Evolutionary conservation across 257 asterid genomes (phyloP).

Genomic region (Ballota nigra): DNA sequence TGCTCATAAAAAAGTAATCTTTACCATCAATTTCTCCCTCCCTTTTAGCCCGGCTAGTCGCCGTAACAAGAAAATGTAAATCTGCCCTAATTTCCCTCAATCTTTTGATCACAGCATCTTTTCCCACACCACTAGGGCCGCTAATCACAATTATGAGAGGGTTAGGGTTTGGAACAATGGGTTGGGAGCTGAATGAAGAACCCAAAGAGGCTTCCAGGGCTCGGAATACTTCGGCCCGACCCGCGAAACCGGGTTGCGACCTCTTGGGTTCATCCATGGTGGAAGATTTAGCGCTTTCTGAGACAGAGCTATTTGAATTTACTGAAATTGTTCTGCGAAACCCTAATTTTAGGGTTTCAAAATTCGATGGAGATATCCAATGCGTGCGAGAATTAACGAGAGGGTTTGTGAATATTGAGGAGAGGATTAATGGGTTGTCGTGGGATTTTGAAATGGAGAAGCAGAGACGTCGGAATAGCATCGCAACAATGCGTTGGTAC

Average conservation of each 20-base stretch:
- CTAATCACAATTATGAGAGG: slow-evolving; percentile 84
- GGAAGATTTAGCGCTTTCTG: slow-evolving; percentile 33
- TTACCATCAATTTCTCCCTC: slow-evolving; percentile 78
- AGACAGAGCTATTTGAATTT: slow-evolving; percentile 27
- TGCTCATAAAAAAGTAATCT: slow-evolving; percentile 72
- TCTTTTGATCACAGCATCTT: slow-evolving; percentile 79
- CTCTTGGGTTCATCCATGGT: slow-evolving; percentile 54
- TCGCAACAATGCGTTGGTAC: slow-evolving; percentile 31
- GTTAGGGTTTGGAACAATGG: slow-evolving; percentile 59
- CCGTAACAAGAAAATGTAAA: slow-evolving; percentile 89
- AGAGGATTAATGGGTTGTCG: slow-evolving; percentile 42
- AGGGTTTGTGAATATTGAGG: slow-evolving; percentile 37
- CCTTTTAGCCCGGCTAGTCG: slow-evolving; percentile 66
- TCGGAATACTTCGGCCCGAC: slow-evolving; percentile 59
- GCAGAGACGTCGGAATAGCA: slow-evolving; percentile 63
- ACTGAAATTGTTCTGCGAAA: slow-evolving; percentile 29
- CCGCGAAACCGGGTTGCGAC: slow-evolving; percentile 36
- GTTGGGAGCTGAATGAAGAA: slow-evolving; percentile 63
- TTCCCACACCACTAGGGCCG: slow-evolving; percentile 97
- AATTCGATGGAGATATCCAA: slow-evolving; percentile 26
- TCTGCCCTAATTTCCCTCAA: slow-evolving; percentile 68
- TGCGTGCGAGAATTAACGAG: slow-evolving; percentile 28
- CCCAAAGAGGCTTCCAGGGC: slow-evolving; percentile 85
- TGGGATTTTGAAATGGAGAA: slow-evolving; percentile 51
- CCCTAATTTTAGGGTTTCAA: slow-evolving; percentile 32